Conservation (phyloP, 768 basidiomycete genomes). For the Gelatoporia subvermispora region DNA sequence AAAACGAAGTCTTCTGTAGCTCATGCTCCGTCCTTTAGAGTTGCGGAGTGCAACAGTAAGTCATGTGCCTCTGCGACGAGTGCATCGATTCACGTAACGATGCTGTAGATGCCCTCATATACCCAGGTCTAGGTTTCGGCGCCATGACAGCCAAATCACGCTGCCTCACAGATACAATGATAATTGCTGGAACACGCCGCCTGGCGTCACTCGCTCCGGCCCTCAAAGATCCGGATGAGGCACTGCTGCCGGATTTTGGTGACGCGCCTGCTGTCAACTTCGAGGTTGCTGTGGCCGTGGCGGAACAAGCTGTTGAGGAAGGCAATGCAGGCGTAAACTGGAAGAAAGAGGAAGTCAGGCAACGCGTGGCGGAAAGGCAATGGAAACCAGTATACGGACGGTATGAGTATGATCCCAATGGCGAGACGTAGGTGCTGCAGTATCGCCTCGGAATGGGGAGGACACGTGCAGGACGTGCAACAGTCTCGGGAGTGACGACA, state of each 20-base stretch:
- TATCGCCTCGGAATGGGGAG: too few species aligned
- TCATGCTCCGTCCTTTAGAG: slow-evolving; percentile 40
- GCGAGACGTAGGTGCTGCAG: slow-evolving; percentile 19
- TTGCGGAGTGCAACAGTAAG: slow-evolving; percentile 70
- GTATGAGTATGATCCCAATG: slow-evolving; percentile 60
- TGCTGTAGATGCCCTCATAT: slow-evolving; percentile 62
- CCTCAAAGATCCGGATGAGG: slow-evolving; percentile 59
- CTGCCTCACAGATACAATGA: slow-evolving; percentile 75
- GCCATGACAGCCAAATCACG: slow-evolving; percentile 63
- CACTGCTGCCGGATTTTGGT: slow-evolving; percentile 74
- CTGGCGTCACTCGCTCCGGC: slow-evolving; percentile 77
- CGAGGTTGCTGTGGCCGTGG: slow-evolving; percentile 78
- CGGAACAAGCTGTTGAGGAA: slow-evolving; percentile 72
- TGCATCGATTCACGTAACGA: too few species aligned
- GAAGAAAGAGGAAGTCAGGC: slow-evolving; percentile 48
- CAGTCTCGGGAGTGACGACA: too few species aligned
- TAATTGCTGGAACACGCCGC: slow-evolving; percentile 73
- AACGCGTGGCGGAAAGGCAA: slow-evolving; percentile 41
- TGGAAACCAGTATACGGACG: slow-evolving; percentile 66
- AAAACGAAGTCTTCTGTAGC: not conserved
- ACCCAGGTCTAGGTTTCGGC: slow-evolving; percentile 83
- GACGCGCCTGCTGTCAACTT: slow-evolving; percentile 72
- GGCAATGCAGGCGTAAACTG: slow-evolving; percentile 50
- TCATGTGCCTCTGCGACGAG: not conserved
- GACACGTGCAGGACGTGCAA: too few species aligned